These are phyloP conservation scores for Thymus mandschuricus DNA, from an alignment of 257 asterid species.

Conservation along the genomic window DNA sequence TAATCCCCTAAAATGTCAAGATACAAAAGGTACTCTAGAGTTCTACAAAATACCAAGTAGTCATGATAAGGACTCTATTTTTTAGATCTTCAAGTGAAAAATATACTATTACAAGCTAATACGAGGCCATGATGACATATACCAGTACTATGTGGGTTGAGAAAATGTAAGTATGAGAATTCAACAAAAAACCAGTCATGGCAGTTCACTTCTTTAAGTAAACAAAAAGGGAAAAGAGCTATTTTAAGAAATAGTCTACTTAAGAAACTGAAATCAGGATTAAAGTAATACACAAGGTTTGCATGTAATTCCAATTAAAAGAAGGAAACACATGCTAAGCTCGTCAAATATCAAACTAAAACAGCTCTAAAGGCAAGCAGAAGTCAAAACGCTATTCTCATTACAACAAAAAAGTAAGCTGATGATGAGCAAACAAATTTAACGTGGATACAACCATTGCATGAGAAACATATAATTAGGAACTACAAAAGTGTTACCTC, in stretches of 20 bases:
- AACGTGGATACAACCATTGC: conserved; percentile 12
- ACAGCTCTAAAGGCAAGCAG: not conserved
- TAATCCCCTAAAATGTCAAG: too few relatives aligned
- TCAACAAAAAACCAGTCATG: not conserved
- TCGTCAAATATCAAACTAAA: not conserved
- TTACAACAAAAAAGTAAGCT: not conserved
- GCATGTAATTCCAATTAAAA: not conserved
- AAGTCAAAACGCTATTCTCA: conserved; percentile 13
- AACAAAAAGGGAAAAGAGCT: not conserved
- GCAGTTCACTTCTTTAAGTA: not conserved
- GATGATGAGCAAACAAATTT: conserved; percentile 10
- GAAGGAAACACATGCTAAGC: conserved; percentile 5
- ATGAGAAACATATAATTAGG: conserved; percentile 8
- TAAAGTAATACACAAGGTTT: not conserved
- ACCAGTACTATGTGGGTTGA: not conserved
- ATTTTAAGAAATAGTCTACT: conserved; percentile 2
- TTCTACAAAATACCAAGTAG: too few relatives aligned
- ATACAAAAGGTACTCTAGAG: too few relatives aligned
- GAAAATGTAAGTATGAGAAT: not conserved
- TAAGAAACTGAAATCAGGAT: not conserved
- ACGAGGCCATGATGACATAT: not conserved
- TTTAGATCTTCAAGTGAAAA: too few relatives aligned
- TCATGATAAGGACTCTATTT: too few relatives aligned
- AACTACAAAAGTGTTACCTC: conserved; percentile 58
- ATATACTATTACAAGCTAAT: not conserved